Evolutionary conservation across 805 yeast species (phyloP).

Genomic region (Candida cerambycidarum): DNA sequence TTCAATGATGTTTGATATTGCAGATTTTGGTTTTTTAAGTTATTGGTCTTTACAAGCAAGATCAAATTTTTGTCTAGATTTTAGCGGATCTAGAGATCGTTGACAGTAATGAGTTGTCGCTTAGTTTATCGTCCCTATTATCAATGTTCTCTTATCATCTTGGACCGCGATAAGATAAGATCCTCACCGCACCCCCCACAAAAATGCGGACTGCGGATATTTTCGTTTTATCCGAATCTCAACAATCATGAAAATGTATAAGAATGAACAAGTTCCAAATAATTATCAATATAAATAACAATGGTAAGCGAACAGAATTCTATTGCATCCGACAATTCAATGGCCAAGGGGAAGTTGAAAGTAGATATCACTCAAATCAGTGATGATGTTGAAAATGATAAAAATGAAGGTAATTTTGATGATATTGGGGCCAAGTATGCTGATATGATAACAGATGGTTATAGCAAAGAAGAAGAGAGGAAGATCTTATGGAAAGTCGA

Average conservation of each 20-base stretch:
- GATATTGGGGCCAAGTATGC: slow-evolving; percentile 15
- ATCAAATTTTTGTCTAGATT: too few relatives aligned
- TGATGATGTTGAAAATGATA: neutral
- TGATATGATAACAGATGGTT: slow-evolving; percentile 14
- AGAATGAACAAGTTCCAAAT: neutral
- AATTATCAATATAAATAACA: neutral
- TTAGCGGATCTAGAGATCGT: too few relatives aligned
- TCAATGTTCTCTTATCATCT: too few relatives aligned
- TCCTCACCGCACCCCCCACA: too few relatives aligned
- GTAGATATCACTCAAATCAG: neutral
- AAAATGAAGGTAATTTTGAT: slow-evolving; percentile 7
- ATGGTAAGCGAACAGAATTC: neutral
- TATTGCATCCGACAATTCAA: neutral
- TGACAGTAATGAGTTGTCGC: too few relatives aligned
- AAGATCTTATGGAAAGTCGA: slow-evolving; percentile 35
- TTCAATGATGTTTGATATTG: neutral
- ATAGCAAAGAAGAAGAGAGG: slow-evolving; percentile 4
- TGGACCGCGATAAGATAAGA: slow-evolving; percentile 1
- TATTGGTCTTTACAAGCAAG: too few relatives aligned
- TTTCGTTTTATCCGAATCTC: slow-evolving; percentile 1
- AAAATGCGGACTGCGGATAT: slow-evolving; percentile 1
- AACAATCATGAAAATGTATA: neutral
- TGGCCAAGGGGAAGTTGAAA: neutral
- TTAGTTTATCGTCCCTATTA: neutral
- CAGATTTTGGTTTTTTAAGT: too few relatives aligned